Conservation (phyloP, 495 filamentous ascomycete species). For the Penicillium bialowiezense region DNA sequence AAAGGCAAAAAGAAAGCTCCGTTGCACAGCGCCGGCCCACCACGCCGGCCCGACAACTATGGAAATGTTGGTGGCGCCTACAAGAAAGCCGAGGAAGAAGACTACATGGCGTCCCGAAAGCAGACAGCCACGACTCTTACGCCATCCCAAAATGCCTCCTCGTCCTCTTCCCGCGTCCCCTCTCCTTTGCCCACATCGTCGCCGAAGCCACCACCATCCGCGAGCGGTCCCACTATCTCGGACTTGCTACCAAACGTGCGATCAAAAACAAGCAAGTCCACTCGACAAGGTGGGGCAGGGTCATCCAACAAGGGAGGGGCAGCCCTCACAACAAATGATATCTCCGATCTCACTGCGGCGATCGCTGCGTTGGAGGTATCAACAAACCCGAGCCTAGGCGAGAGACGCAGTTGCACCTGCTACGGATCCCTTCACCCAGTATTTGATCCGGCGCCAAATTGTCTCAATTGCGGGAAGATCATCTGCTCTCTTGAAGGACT, state of each 20-base stretch:
- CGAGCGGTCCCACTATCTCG: slow-evolving; percentile 72
- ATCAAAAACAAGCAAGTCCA: slow-evolving; percentile 52
- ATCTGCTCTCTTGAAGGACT: slow-evolving; percentile 92
- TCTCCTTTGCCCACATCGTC: slow-evolving; percentile 36
- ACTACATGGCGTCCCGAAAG: slow-evolving; percentile 54
- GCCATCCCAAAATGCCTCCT: slow-evolving; percentile 20
- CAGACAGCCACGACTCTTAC: slow-evolving; percentile 29
- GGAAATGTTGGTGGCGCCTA: slow-evolving; percentile 58
- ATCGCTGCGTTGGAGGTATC: slow-evolving; percentile 87
- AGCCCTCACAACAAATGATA: slow-evolving; percentile 55
- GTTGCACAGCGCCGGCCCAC: slow-evolving; percentile 58
- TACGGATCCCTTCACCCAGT: slow-evolving; percentile 82
- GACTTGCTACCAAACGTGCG: slow-evolving; percentile 67
- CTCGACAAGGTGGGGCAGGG: slow-evolving; percentile 50
- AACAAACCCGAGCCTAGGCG: slow-evolving; percentile 71
- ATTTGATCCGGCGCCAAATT: slow-evolving; percentile 85
- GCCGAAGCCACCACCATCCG: slow-evolving; percentile 63
- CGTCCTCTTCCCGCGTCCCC: slow-evolving; percentile 35
- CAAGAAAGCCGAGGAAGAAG: slow-evolving; percentile 56
- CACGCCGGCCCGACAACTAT: slow-evolving; percentile 56
- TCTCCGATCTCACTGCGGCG: slow-evolving; percentile 83
- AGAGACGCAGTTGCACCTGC: slow-evolving; percentile 72
- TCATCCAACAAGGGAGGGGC: slow-evolving; percentile 23
- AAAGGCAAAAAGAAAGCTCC: slow-evolving; percentile 59
- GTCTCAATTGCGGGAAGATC: slow-evolving; percentile 91